Percentiles rank a stretch among this genome's conserved stretches.
These are phyloP conservation scores for Hericium erinaceus DNA, from an alignment of 768 basidiomycete genomes.

Conservation along the genomic window DNA sequence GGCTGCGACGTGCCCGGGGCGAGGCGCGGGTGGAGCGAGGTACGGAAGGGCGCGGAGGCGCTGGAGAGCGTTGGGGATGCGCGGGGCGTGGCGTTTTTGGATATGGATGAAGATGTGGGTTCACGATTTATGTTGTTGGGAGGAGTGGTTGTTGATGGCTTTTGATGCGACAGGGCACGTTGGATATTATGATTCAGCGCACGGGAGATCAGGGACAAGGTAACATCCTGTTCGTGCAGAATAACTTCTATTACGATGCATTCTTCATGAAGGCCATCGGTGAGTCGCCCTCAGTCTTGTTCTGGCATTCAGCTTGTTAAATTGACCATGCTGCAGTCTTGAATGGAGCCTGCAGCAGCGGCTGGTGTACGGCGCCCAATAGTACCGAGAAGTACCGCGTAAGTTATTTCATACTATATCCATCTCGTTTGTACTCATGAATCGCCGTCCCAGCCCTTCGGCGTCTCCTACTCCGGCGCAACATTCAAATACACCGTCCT, in stretches of 20 bases:
- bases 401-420: constrained; percentile 18
- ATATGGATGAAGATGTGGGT: constrained; percentile 93
- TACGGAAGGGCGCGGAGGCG: constrained; percentile 47
- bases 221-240: constrained; percentile 76
- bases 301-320: background rate
- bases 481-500: constrained; percentile 96
- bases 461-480: constrained; percentile 89
- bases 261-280: constrained; percentile 97
- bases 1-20: constrained; percentile 52
- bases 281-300: constrained; percentile 27
- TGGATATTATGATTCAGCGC: constrained; percentile 90
- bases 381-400: constrained; percentile 62
- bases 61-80: constrained; percentile 71
- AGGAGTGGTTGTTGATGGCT: background rate
- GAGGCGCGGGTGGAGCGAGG: constrained; percentile 55
- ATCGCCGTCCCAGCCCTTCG: constrained; percentile 60
- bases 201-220: constrained; percentile 58
- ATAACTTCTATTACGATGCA: constrained; percentile 97
- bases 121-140: background rate
- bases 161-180: constrained; percentile 50
- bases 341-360: constrained; percentile 87
- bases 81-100: constrained; percentile 68
- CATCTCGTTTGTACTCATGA: background rate
- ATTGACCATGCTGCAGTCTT: constrained; percentile 43
- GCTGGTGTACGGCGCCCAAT: constrained; percentile 59